Evolutionary conservation across 805 yeast species (phyloP).

Genomic region (Candida pini): DNA sequence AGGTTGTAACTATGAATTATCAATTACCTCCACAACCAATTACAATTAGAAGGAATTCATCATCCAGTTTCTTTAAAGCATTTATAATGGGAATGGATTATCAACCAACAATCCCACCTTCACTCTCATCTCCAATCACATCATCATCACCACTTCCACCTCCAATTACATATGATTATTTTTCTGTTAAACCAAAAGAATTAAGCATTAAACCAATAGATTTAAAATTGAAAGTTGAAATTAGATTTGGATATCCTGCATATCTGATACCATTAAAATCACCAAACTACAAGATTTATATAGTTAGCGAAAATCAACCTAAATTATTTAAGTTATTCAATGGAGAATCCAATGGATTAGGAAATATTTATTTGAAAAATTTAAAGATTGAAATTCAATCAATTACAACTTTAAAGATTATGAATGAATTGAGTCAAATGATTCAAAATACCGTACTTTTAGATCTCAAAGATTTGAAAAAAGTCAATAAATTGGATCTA

Average conservation of each 20-base stretch:
- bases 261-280: conserved; percentile 39
- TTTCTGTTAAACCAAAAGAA: conserved; percentile 9
- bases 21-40: conserved; percentile 3
- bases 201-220: conserved; percentile 28
- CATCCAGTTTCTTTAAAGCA: conserved; percentile 27
- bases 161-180: conserved; percentile 1
- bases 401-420: conserved; percentile 20
- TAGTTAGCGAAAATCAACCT: conserved; percentile 19
- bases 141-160: conserved; percentile 1
- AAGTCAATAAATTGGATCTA: conserved; percentile 9
- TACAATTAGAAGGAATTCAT: conserved; percentile 4
- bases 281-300: conserved; percentile 18
- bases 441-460: conserved; percentile 33
- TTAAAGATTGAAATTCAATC: conserved; percentile 29
- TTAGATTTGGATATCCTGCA: conserved; percentile 43
- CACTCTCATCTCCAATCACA: not conserved
- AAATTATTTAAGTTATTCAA: conserved; percentile 26
- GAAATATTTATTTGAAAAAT: conserved; percentile 37
- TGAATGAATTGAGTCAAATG: conserved; percentile 16
- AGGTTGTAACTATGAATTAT: too few relatives aligned
- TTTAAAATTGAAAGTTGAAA: conserved; percentile 40
- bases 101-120: conserved; percentile 8
- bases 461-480: conserved; percentile 23
- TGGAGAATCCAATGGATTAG: conserved; percentile 43
- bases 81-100: conserved; percentile 18